Conservation (phyloP, 306 rosid species). For the Pterocarpus santalinus region DNA sequence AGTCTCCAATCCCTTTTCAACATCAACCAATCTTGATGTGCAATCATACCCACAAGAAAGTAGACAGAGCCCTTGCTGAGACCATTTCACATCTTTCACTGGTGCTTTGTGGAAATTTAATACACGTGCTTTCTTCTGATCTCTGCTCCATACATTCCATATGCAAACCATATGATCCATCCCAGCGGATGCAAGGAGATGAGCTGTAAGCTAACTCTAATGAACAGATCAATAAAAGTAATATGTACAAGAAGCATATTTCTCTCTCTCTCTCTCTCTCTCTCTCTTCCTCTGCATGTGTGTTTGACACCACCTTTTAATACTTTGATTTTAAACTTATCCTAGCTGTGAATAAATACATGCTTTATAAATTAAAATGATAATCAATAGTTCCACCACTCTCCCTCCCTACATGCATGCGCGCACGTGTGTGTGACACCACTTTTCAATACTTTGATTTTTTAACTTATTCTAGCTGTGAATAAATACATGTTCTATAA, state of each 20-base stretch:
- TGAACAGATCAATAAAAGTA: slow-evolving; percentile 61
- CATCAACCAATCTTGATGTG: slow-evolving; percentile 79
- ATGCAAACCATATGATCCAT: slow-evolving; percentile 83
- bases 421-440: not conserved
- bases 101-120: slow-evolving; percentile 75
- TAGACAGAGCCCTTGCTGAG: slow-evolving; percentile 64
- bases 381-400: slow-evolving; percentile 6
- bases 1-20: slow-evolving; percentile 82
- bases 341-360: not conserved
- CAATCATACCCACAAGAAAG: slow-evolving; percentile 94
- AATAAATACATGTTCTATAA: slow-evolving; percentile 3
- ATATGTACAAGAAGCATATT: slow-evolving; percentile 35
- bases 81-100: slow-evolving; percentile 89
- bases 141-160: slow-evolving; percentile 90
- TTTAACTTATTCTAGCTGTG: slow-evolving; percentile 24
- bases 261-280: not conserved
- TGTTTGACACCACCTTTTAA: slow-evolving; percentile 24
- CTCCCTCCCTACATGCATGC: not conserved
- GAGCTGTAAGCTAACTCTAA: slow-evolving; percentile 84
- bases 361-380: slow-evolving; percentile 25
- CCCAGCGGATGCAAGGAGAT: slow-evolving; percentile 96
- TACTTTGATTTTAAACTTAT: slow-evolving; percentile 31
- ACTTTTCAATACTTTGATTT: slow-evolving; percentile 31
- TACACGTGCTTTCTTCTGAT: slow-evolving; percentile 71
- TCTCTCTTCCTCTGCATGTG: not conserved